These are phyloP conservation scores for Mollisiaceae sp. DNA, from an alignment of 2,329 filamentous ascomycete genomes.

Conservation along the genomic window DNA sequence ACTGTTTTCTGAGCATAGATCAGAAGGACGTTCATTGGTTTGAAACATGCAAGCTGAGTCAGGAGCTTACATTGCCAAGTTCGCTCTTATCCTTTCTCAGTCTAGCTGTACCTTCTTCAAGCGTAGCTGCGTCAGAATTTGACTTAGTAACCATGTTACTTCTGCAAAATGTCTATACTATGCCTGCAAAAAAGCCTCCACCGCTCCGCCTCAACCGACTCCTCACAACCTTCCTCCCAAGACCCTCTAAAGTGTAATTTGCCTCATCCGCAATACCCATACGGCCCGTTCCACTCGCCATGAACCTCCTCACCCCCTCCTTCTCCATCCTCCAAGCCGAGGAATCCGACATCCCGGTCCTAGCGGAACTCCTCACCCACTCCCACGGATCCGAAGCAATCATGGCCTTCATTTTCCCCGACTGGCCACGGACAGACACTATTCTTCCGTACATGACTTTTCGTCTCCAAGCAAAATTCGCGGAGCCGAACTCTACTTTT, in stretches of 20 bases:
- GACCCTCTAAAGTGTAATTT: background rate
- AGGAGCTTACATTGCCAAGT: too few relatives aligned
- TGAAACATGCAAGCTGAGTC: too few relatives aligned
- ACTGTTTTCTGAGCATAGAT: too few relatives aligned
- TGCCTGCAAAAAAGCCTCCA: too few relatives aligned
- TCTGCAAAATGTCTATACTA: too few relatives aligned
- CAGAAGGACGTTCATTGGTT: too few relatives aligned
- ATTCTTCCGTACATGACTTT: conserved; percentile 9
- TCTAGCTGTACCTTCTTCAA: too few relatives aligned
- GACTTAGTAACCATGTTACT: too few relatives aligned
- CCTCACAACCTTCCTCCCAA: background rate
- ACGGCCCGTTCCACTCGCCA: background rate
- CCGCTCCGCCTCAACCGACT: too few relatives aligned
- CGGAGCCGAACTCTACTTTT: background rate
- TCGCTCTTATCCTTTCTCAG: too few relatives aligned
- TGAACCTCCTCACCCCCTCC: background rate
- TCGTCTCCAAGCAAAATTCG: conserved; percentile 4
- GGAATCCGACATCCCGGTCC: conserved; percentile 4
- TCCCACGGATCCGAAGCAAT: conserved; percentile 12
- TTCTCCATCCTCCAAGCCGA: conserved; percentile 7
- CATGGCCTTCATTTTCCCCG: conserved; percentile 16
- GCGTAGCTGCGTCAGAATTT: too few relatives aligned
- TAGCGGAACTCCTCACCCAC: conserved; percentile 10
- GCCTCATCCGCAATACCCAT: background rate
- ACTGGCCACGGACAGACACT: conserved; percentile 12